Conservation (phyloP, 2,329 filamentous ascomycete genomes). For the Cordyceps farinosa region DNA sequence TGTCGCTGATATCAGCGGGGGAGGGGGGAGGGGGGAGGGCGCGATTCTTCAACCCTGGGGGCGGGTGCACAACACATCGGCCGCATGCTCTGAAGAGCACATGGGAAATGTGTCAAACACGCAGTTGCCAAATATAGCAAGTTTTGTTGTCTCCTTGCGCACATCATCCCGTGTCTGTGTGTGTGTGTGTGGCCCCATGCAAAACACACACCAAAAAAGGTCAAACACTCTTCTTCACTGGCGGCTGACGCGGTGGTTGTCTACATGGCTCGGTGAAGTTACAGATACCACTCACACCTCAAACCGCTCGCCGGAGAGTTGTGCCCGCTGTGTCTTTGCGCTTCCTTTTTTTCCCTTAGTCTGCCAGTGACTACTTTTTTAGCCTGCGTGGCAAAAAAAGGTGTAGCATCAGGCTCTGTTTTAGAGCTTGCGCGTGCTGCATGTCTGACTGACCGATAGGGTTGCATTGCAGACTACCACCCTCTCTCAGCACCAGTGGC, state of each 20-base stretch:
- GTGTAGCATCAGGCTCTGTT: not conserved
- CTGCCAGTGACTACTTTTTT: not conserved
- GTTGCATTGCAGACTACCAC: constrained; percentile 15
- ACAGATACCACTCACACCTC: not conserved
- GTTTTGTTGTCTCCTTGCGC: not conserved
- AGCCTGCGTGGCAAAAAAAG: not conserved
- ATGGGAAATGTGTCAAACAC: not conserved
- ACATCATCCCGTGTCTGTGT: not conserved
- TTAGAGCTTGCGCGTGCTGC: not conserved
- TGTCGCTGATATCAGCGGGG: not conserved
- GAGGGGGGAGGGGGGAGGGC: too few relatives aligned
- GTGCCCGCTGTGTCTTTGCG: not conserved
- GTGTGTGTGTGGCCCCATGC: not conserved
- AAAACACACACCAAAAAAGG: not conserved
- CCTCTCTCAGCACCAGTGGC: not conserved
- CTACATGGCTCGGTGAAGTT: not conserved
- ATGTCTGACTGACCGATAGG: constrained; percentile 12
- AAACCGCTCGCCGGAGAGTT: not conserved
- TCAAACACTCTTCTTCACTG: too few relatives aligned
- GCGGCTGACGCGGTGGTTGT: not conserved
- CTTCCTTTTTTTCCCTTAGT: not conserved
- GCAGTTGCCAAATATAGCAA: not conserved
- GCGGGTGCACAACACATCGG: not conserved
- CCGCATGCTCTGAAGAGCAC: not conserved
- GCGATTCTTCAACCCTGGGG: not conserved